phyloP scores from a whole-genome alignment of 2,329 filamentous ascomycete species.

The Cadophora gregata region DNA sequence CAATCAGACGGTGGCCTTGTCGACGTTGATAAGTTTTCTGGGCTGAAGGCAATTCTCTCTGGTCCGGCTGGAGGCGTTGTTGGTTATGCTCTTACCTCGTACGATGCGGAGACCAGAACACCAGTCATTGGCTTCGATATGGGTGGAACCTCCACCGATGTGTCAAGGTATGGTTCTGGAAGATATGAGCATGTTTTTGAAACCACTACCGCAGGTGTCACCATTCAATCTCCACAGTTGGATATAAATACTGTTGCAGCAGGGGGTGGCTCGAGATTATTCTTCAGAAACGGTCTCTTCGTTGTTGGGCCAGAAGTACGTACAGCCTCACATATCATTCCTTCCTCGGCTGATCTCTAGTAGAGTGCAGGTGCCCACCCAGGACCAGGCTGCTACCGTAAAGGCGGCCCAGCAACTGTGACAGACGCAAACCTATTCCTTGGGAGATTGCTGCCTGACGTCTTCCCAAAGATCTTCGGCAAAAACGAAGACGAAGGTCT shows the following conservation, averaged over 20 bases:
- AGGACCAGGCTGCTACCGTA: slow-evolving; percentile 88
- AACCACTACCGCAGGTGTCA: slow-evolving; percentile 91
- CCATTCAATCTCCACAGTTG: slow-evolving; percentile 88
- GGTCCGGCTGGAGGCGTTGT: slow-evolving; percentile 94
- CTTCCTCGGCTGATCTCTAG: not conserved
- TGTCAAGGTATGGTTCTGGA: slow-evolving; percentile 84
- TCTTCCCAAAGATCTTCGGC: slow-evolving; percentile 95
- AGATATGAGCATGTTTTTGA: slow-evolving; percentile 94
- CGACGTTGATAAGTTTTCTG: slow-evolving; percentile 82
- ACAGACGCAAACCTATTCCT: slow-evolving; percentile 91
- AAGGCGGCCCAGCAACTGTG: slow-evolving; percentile 88
- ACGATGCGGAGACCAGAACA: slow-evolving; percentile 79
- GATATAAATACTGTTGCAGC: slow-evolving; percentile 96
- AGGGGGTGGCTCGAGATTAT: slow-evolving; percentile 82
- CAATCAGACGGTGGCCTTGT: slow-evolving; percentile 71
- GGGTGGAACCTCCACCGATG: slow-evolving; percentile 92
- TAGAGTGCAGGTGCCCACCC: slow-evolving; percentile 79
- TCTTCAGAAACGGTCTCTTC: slow-evolving; percentile 89
- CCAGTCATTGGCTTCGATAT: slow-evolving; percentile 96
- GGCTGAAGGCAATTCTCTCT: slow-evolving; percentile 83
- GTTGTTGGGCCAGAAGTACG: slow-evolving; percentile 82
- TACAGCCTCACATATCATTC: not conserved
- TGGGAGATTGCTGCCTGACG: slow-evolving; percentile 83
- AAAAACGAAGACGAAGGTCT: slow-evolving; percentile 84
- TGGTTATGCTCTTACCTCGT: slow-evolving; percentile 89